Percentiles rank a stretch among this genome's conserved stretches.
Evolutionary conservation across 1,284 basidiomycete species (phyloP).

Genomic region (Irpex sp.): DNA sequence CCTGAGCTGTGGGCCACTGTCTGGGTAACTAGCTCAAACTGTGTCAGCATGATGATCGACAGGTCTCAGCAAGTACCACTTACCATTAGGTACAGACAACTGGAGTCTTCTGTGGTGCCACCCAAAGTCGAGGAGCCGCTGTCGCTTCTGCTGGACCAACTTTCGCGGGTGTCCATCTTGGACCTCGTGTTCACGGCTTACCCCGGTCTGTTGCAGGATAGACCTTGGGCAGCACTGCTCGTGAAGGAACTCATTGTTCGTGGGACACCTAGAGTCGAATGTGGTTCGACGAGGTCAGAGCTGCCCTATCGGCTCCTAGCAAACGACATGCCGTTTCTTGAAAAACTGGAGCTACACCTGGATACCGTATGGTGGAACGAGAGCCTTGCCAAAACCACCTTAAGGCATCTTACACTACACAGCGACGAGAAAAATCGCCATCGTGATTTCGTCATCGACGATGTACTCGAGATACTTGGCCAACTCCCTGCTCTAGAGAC

Average conservation of each 20-base stretch:
- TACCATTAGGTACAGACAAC: background rate
- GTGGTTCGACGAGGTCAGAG: background rate
- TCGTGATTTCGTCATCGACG: background rate
- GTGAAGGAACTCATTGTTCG: background rate
- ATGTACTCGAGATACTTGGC: background rate
- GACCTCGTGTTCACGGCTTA: background rate
- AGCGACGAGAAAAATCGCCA: background rate
- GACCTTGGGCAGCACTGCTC: background rate
- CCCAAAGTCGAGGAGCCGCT: background rate
- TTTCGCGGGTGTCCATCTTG: background rate
- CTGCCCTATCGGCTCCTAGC: background rate
- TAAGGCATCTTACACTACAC: background rate
- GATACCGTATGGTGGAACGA: background rate
- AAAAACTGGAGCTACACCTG: background rate
- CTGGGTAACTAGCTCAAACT: background rate
- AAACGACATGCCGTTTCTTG: background rate
- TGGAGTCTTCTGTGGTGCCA: background rate
- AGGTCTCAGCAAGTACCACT: background rate
- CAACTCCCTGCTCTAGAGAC: background rate
- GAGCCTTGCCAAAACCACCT: background rate
- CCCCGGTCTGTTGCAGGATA: background rate
- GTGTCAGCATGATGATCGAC: background rate
- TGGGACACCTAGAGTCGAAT: no score
- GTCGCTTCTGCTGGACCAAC: background rate
- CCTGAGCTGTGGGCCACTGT: slow-evolving; percentile 7